Base-by-base conservation (phyloP, 2,329 filamentous ascomycete species). In the Fonsecaea monophora region DNA sequence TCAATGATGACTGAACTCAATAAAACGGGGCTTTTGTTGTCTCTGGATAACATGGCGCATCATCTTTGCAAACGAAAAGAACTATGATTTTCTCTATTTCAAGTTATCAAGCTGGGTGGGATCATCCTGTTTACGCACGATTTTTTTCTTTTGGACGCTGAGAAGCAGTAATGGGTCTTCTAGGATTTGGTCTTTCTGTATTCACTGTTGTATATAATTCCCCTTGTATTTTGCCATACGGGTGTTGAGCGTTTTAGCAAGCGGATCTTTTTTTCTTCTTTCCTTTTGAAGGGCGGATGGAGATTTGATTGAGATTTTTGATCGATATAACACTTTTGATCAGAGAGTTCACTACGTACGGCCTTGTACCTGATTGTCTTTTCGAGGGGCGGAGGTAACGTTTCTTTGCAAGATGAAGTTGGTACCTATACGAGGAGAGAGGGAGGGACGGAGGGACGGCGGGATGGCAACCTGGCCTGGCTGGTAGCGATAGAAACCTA, bases 1-100 rank as follows among this genome's bases (percentile, higher is more conserved):
- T 69, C 1, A 66, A 63, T 10, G 70, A 72, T 62, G 70, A 64
- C 7, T 65, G 64, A 62, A 25, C 45, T 25, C 5, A 4, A 50
- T 30, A 21, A 21, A 10, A 30, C 70, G 68, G 66, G 69, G 68
- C 30, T 63, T 64, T 45, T 65, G 34, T 30, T 18, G 45, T 13
- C 18, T 18, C 25, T 4, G 25, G 18, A 18, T 13, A 50, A 10
- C 5, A 30, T 18, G 18, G 45, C 45, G 25, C 45, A 50, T 9
- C 10, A 13, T 13, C 10, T 50, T 12, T 18, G 21, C 45, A 25
- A 21, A 30, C 10, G 12, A 30, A 25, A 50, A 50, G 21, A 50
- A 50, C 18, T 50, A 32, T 32, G 45, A 13, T 30, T 15, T 15
- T 30, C 45, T 50, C 3, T 4, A 50, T 50, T 30, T 30, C 1